These are phyloP conservation scores for Schoenoplectus triqueter DNA, from an alignment of 202 grass and related monocot species.

Conservation along the genomic window DNA sequence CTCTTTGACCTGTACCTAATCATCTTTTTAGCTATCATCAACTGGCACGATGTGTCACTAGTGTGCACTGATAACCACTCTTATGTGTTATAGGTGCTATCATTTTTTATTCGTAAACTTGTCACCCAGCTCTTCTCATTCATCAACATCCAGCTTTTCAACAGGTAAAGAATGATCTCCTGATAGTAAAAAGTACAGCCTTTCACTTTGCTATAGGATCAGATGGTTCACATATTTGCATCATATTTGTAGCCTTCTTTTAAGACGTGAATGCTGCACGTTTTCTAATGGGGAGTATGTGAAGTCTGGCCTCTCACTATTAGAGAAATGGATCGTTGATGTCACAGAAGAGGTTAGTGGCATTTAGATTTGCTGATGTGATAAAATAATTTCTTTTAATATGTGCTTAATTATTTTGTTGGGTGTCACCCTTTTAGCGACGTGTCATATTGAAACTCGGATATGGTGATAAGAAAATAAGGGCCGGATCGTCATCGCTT, in stretches of 20 bases:
- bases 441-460: too few species aligned
- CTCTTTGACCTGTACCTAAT: slow-evolving; percentile 23
- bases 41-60: slow-evolving; percentile 21
- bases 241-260: slow-evolving; percentile 64
- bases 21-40: slow-evolving; percentile 13
- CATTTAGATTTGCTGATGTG: slow-evolving; percentile 27
- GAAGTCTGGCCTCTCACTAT: slow-evolving; percentile 79
- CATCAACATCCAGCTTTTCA: slow-evolving; percentile 98
- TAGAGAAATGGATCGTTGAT: slow-evolving; percentile 99
- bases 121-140: slow-evolving; percentile 94
- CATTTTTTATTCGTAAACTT: slow-evolving; percentile 97
- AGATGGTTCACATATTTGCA: slow-evolving; percentile 32
- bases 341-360: slow-evolving; percentile 65
- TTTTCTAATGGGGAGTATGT: slow-evolving; percentile 97
- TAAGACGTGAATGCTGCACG: slow-evolving; percentile 92
- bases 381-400: slow-evolving; percentile 1
- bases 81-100: slow-evolving; percentile 71
- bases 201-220: not conserved
- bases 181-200: slow-evolving; percentile 1
- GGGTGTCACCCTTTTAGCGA: too few species aligned
- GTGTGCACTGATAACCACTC: slow-evolving; percentile 34
- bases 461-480: too few species aligned
- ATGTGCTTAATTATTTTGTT: slow-evolving; percentile 23
- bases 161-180: slow-evolving; percentile 67
- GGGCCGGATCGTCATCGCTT: too few species aligned